Evolutionary conservation across 192 early-diverging fungal genomes (phyloP).

Genomic region (Coemansia guatemalensis): DNA sequence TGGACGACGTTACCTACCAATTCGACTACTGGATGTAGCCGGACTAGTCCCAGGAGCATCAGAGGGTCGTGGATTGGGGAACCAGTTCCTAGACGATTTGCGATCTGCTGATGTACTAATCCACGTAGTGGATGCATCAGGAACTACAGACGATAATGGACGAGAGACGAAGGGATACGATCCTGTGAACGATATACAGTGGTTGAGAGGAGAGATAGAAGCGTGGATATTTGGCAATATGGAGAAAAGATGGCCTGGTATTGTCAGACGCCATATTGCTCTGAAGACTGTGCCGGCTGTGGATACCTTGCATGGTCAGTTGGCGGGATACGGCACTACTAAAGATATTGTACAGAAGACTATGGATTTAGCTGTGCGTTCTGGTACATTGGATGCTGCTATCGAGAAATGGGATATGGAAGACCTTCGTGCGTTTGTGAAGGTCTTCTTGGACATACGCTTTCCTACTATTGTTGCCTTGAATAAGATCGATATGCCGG

Average conservation of each 20-base stretch:
- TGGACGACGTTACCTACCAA: conserved; percentile 66
- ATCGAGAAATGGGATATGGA: conserved; percentile 64
- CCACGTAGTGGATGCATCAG: conserved; percentile 84
- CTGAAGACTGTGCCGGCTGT: conserved; percentile 30
- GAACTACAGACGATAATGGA: conserved; percentile 76
- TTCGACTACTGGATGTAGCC: conserved; percentile 78
- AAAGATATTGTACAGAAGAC: conserved; percentile 31
- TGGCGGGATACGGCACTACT: conserved; percentile 49
- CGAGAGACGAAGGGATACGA: conserved; percentile 80
- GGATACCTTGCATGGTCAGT: conserved; percentile 49
- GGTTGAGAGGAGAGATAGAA: conserved; percentile 75
- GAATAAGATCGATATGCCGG: conserved; percentile 86
- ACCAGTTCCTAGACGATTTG: conserved; percentile 81
- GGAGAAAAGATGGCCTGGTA: conserved; percentile 64
- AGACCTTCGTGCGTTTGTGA: conserved; percentile 59
- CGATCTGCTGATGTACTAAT: conserved; percentile 74
- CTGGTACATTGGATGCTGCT: not conserved
- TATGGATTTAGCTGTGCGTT: conserved; percentile 11
- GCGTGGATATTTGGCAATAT: conserved; percentile 75
- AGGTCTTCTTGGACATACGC: conserved; percentile 69
- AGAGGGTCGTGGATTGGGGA: conserved; percentile 72
- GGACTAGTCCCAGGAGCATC: conserved; percentile 83
- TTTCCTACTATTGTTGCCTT: conserved; percentile 83
- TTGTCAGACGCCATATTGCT: conserved; percentile 66
- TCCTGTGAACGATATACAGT: conserved; percentile 80